These are phyloP conservation scores for Suhomyces prunicola DNA, from an alignment of 805 yeast species.

Conservation along the genomic window DNA sequence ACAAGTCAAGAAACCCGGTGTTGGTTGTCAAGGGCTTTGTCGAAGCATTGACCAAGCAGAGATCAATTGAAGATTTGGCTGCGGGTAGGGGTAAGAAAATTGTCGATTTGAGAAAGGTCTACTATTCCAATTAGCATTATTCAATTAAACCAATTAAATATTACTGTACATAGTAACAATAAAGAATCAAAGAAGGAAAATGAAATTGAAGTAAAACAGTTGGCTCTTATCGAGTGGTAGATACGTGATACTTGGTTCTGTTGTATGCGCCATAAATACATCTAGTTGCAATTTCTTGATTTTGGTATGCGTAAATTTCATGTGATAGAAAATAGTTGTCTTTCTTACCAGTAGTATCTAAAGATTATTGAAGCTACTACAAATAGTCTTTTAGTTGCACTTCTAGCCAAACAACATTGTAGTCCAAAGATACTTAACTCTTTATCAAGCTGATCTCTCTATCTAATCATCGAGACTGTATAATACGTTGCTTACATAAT, in stretches of 20 bases:
- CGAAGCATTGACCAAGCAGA: conserved; percentile 80
- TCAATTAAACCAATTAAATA: not conserved
- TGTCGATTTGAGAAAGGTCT: conserved; percentile 86
- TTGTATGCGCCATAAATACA: no score
- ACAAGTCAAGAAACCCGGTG: conserved; percentile 91
- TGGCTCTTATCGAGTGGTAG: no score
- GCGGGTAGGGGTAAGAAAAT: conserved; percentile 91
- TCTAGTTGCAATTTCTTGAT: no score
- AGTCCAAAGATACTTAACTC: no score
- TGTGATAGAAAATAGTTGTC: not conserved
- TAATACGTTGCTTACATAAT: not conserved
- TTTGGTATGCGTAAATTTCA: not conserved
- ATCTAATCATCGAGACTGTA: not conserved
- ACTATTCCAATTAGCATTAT: conserved; percentile 49
- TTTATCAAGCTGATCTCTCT: no score
- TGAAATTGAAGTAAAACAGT: no score
- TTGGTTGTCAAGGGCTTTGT: conserved; percentile 87
- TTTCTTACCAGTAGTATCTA: no score
- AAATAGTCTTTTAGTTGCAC: no score
- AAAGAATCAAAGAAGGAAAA: not conserved
- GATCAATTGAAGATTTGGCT: conserved; percentile 83
- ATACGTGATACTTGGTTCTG: no score
- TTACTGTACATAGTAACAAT: conserved; percentile 1
- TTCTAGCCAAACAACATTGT: no score
- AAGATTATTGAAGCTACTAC: no score